Conservation (phyloP, 2,329 filamentous ascomycete species). For the Phialophora chinensis region DNA sequence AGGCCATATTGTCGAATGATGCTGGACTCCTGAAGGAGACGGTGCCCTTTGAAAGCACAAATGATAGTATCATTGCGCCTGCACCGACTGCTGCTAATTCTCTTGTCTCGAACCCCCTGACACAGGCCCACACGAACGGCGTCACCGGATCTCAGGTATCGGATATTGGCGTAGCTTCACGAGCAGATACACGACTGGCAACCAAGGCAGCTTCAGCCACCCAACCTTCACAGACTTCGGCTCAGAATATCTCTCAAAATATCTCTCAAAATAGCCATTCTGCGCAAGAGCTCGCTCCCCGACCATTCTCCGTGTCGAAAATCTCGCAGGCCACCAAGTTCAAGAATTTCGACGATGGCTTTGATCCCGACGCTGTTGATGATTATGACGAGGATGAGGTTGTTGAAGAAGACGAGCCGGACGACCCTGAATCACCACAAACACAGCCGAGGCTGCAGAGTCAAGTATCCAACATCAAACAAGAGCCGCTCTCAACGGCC, state of each 20-base stretch:
- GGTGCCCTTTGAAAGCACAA: conserved; percentile 59
- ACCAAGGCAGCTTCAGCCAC: conserved; percentile 29
- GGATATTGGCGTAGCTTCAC: not conserved
- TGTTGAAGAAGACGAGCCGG: conserved; percentile 18
- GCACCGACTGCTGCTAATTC: conserved; percentile 31
- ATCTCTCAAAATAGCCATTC: conserved; percentile 25
- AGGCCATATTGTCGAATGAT: conserved; percentile 84
- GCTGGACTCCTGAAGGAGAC: conserved; percentile 72
- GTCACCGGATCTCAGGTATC: not conserved
- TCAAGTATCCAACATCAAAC: conserved; percentile 32
- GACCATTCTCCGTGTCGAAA: conserved; percentile 43
- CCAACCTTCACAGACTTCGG: conserved; percentile 10
- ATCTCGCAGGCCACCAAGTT: conserved; percentile 59
- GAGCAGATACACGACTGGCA: conserved; percentile 45
- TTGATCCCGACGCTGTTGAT: conserved; percentile 47
- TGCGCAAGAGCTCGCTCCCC: conserved; percentile 38
- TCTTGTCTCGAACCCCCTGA: conserved; percentile 22
- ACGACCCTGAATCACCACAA: conserved; percentile 14
- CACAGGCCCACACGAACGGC: conserved; percentile 41
- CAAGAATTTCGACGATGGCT: conserved; percentile 72
- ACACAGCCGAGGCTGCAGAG: not conserved
- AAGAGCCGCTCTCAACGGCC: conserved; percentile 39
- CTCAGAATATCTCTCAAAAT: conserved; percentile 20
- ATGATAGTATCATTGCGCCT: conserved; percentile 30
- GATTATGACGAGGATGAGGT: conserved; percentile 36